phyloP scores from a whole-genome alignment of 1,139 yeast genomes.

The Zygoascus meyerae region DNA sequence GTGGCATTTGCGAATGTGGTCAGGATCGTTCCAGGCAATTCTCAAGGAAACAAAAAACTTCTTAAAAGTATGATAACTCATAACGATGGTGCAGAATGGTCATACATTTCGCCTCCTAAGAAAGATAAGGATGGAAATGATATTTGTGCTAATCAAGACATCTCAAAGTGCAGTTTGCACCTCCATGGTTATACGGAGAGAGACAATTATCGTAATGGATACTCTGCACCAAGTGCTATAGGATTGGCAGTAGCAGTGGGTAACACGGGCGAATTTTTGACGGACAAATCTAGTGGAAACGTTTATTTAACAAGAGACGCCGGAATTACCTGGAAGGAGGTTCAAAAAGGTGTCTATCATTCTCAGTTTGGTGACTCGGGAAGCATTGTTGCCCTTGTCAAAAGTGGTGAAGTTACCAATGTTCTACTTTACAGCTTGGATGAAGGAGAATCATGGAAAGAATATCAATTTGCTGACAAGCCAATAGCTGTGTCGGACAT shows the following conservation, averaged over 20 bases:
- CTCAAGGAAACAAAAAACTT: slow-evolving; percentile 43
- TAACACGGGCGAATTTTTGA: slow-evolving; percentile 68
- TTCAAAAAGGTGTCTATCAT: slow-evolving; percentile 65
- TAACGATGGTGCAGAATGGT: slow-evolving; percentile 93
- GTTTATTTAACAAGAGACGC: slow-evolving; percentile 83
- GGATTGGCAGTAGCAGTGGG: slow-evolving; percentile 88
- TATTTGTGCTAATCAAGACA: slow-evolving; percentile 39
- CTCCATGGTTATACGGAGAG: slow-evolving; percentile 91
- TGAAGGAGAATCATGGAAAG: slow-evolving; percentile 74
- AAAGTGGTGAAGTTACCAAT: slow-evolving; percentile 53
- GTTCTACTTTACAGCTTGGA: slow-evolving; percentile 62
- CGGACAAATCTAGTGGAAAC: slow-evolving; percentile 45
- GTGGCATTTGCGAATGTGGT: slow-evolving; percentile 71
- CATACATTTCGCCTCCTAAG: slow-evolving; percentile 58
- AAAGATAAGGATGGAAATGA: slow-evolving; percentile 57
- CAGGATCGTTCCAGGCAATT: slow-evolving; percentile 14
- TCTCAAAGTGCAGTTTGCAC: slow-evolving; percentile 70
- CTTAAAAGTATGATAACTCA: slow-evolving; percentile 71
- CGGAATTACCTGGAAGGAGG: slow-evolving; percentile 82
- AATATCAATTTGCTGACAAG: slow-evolving; percentile 55
- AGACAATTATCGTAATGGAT: slow-evolving; percentile 74
- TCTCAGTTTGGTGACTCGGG: slow-evolving; percentile 99
- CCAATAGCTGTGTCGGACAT: slow-evolving; percentile 59
- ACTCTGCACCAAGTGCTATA: slow-evolving; percentile 80
- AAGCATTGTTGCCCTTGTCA: slow-evolving; percentile 68